Percentiles rank a stretch among this genome's conserved stretches.
Conservation (phyloP, 2,329 filamentous ascomycete genomes). For the Pseudovirgaria hyperparasitica region DNA sequence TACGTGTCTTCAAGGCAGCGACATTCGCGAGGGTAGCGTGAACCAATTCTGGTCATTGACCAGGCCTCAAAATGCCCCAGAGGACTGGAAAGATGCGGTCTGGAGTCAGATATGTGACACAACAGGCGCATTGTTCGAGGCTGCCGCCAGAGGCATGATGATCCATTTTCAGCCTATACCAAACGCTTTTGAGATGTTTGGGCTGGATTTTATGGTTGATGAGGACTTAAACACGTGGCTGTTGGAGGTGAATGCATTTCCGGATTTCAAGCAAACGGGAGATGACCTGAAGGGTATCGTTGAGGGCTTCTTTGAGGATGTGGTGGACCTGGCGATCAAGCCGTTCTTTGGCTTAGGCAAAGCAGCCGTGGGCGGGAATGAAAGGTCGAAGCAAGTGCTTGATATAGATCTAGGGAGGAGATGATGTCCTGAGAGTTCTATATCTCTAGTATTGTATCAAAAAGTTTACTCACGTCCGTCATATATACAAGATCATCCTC, state of each 20-base stretch:
- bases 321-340: conserved; percentile 53
- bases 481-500: conserved; percentile 1
- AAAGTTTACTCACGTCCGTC: background rate
- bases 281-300: conserved; percentile 59
- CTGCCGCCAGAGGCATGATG: conserved; percentile 69
- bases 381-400: conserved; percentile 24
- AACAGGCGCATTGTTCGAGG: conserved; percentile 72
- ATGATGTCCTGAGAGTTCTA: conserved; percentile 6
- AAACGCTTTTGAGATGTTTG: conserved; percentile 86
- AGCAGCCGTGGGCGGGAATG: conserved; percentile 6
- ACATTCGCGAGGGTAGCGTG: conserved; percentile 51
- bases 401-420: conserved; percentile 33
- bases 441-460: background rate
- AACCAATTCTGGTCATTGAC: conserved; percentile 62
- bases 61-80: conserved; percentile 12
- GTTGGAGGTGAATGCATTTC: conserved; percentile 90
- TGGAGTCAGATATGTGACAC: conserved; percentile 62
- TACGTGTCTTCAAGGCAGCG: conserved; percentile 67
- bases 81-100: conserved; percentile 44
- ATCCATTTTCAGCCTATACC: conserved; percentile 84
- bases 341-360: conserved; percentile 47
- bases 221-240: conserved; percentile 54
- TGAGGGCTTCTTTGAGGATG: conserved; percentile 61
- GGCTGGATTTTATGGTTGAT: conserved; percentile 72
- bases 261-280: conserved; percentile 89